phyloP scores from a whole-genome alignment of 1,139 yeast species.

The Candida freyschussii region DNA sequence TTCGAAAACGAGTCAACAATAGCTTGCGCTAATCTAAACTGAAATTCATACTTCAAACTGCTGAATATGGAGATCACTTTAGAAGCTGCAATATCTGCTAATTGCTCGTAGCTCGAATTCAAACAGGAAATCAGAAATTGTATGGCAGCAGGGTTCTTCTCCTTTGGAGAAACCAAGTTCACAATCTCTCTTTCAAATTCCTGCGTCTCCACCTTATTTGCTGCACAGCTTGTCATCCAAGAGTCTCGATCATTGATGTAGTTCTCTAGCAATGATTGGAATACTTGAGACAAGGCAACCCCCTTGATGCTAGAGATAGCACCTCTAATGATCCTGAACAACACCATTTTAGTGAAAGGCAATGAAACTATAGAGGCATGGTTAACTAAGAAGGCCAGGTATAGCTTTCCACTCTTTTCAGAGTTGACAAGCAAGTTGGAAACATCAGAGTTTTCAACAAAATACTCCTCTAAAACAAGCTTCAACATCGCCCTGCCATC shows the following conservation, averaged over 20 bases:
- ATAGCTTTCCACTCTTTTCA: conserved; percentile 40
- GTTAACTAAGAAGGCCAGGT: conserved; percentile 44
- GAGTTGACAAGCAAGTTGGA: conserved; percentile 33
- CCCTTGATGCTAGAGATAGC: conserved; percentile 31
- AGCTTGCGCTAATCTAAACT: conserved; percentile 51
- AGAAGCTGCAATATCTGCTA: conserved; percentile 46
- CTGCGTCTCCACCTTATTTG: conserved; percentile 45
- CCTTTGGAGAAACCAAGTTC: conserved; percentile 53
- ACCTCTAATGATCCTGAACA: conserved; percentile 34
- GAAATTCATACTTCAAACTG: conserved; percentile 51
- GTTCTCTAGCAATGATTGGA: conserved; percentile 30
- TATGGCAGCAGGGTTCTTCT: conserved; percentile 50
- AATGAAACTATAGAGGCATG: conserved; percentile 41
- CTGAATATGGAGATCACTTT: conserved; percentile 53
- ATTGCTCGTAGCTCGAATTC: conserved; percentile 44
- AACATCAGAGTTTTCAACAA: conserved; percentile 42
- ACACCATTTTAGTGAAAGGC: conserved; percentile 41
- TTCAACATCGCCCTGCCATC: conserved; percentile 51
- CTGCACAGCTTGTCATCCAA: conserved; percentile 42
- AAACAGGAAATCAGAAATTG: conserved; percentile 55
- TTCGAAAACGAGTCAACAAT: conserved; percentile 51
- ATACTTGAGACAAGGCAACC: conserved; percentile 36
- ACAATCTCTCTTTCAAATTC: conserved; percentile 53
- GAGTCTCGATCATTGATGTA: conserved; percentile 40
- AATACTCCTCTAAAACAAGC: conserved; percentile 40